These are phyloP conservation scores for Skeletonema tropicum DNA, from an alignment of 108 stramenopile genomes.

Conservation along the genomic window DNA sequence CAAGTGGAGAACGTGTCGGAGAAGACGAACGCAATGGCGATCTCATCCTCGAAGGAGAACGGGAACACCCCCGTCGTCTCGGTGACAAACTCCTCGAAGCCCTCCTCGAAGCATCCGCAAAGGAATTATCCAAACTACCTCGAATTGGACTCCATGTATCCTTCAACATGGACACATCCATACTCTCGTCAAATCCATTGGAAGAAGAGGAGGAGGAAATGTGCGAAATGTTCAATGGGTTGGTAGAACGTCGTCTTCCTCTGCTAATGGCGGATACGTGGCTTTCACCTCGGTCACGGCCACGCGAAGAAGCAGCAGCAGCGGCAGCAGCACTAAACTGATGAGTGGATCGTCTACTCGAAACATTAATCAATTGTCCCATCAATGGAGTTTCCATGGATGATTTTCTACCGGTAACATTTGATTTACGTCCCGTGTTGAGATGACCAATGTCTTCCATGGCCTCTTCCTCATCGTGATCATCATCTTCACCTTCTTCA, in stretches of 20 bases:
- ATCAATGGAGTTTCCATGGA: slow-evolving; percentile 1
- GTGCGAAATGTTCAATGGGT: slow-evolving; percentile 31
- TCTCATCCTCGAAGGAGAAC: slow-evolving; percentile 7
- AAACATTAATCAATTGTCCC: slow-evolving; percentile 2
- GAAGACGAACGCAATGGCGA: slow-evolving; percentile 24
- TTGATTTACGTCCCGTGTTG: slow-evolving; percentile 11
- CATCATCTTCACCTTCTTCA: not conserved
- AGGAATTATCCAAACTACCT: slow-evolving; percentile 35
- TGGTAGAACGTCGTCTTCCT: not conserved
- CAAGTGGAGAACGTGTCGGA: slow-evolving; percentile 34
- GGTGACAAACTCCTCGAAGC: not conserved
- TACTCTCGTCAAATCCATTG: slow-evolving; percentile 20
- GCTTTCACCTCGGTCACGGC: slow-evolving; percentile 1
- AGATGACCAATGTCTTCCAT: slow-evolving; percentile 3
- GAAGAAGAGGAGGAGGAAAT: slow-evolving; percentile 41
- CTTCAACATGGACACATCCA: slow-evolving; percentile 8
- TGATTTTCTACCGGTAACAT: not conserved
- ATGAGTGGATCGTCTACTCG: not conserved
- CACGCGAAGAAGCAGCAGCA: not conserved
- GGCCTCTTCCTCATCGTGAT: not conserved
- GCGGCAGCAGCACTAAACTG: not conserved
- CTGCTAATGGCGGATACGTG: not conserved
- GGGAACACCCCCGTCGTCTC: not conserved
- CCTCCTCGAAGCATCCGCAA: slow-evolving; percentile 4
- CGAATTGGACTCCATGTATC: slow-evolving; percentile 47